phyloP scores from a whole-genome alignment of 108 stramenopile genomes.

The Craspedostauros australis region DNA sequence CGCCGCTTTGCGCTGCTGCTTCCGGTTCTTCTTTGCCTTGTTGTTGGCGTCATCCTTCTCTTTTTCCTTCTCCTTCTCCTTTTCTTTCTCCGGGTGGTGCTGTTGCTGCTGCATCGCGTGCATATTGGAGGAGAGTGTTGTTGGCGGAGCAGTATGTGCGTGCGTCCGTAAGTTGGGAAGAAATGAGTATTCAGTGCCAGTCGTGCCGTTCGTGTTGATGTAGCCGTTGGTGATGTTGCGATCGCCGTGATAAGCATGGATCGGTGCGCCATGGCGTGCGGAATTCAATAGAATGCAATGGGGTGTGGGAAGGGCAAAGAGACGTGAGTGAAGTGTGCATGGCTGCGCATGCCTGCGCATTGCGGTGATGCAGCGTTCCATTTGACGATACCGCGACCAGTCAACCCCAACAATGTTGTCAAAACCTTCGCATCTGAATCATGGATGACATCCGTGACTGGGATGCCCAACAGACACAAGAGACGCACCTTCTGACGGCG shows the following conservation, averaged over 20 bases:
- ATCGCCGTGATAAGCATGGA: neutral
- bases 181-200: neutral
- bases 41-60: conserved; percentile 26
- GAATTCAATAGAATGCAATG: no score
- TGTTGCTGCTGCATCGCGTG: neutral
- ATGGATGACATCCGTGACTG: neutral
- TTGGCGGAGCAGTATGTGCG: neutral
- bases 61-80: conserved; percentile 21
- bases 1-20: conserved; percentile 14
- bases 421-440: neutral
- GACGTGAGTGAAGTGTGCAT: no score
- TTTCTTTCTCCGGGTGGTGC: neutral
- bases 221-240: neutral
- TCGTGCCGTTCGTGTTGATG: neutral
- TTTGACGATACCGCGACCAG: neutral
- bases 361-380: no score
- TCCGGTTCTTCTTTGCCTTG: conserved; percentile 25
- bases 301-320: no score
- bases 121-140: neutral
- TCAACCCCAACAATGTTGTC: no score
- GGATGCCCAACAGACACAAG: no score
- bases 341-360: no score
- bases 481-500: conserved; percentile 20
- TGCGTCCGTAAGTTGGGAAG: neutral
- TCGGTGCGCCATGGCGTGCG: no score